Percentiles rank a stretch among this genome's conserved stretches.
Evolutionary conservation across 1,284 basidiomycete genomes (phyloP).

Genomic region (Golubevia pallescens): DNA sequence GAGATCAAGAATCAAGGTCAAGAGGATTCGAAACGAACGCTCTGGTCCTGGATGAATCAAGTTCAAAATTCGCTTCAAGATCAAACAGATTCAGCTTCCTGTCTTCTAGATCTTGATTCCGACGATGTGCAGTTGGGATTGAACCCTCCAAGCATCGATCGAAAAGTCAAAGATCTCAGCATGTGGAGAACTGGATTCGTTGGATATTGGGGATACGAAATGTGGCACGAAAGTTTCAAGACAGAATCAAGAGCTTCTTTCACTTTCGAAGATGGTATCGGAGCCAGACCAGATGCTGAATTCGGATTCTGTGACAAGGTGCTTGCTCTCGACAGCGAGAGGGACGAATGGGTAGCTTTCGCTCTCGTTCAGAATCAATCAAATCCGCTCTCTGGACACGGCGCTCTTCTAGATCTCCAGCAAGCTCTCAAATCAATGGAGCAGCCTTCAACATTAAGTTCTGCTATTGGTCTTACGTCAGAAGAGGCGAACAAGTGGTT

Average conservation of each 20-base stretch:
- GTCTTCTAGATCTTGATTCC: background rate
- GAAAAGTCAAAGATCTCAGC: constrained; percentile 18
- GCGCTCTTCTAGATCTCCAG: background rate
- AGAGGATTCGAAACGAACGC: constrained; percentile 4
- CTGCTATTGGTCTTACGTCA: constrained; percentile 3
- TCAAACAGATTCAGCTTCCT: constrained; percentile 7
- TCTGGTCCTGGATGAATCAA: constrained; percentile 43
- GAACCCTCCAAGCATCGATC: background rate
- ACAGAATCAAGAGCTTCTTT: constrained; percentile 35
- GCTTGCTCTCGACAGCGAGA: constrained; percentile 64
- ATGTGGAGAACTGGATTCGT: constrained; percentile 68
- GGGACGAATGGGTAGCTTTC: constrained; percentile 65
- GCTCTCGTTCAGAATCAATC: constrained; percentile 54
- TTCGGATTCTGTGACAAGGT: constrained; percentile 65
- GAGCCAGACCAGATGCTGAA: constrained; percentile 59
- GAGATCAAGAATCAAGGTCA: background rate
- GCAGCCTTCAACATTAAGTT: no score
- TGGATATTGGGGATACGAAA: constrained; percentile 70
- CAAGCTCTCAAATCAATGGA: background rate
- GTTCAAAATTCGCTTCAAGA: constrained; percentile 31
- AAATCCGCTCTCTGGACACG: background rate
- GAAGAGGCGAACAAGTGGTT: constrained; percentile 16
- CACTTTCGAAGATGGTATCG: background rate
- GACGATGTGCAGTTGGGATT: constrained; percentile 5
- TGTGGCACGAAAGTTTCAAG: constrained; percentile 67